These are phyloP conservation scores for Aspergillus sp. DNA, from an alignment of 2,329 filamentous ascomycete species.

Conservation along the genomic window DNA sequence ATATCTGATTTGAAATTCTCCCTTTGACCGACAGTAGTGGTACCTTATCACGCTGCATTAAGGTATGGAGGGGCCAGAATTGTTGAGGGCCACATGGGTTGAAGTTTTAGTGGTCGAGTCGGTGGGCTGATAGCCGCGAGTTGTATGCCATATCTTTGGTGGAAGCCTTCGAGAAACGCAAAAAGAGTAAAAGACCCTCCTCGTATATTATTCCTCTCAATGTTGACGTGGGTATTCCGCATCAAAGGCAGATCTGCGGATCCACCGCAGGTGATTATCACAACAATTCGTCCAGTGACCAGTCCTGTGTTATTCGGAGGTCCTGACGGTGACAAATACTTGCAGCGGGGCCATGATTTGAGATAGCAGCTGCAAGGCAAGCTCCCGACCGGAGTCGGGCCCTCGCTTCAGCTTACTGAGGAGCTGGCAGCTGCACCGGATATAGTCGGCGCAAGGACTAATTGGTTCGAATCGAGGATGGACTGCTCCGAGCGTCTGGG, in stretches of 20 bases:
- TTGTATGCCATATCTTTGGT: not conserved
- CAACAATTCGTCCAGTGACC: not conserved
- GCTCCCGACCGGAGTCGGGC: conserved; percentile 5
- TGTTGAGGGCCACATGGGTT: not conserved
- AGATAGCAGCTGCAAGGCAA: conserved; percentile 7
- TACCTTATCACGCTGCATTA: not conserved
- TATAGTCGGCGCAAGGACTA: not conserved
- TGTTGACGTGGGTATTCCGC: not conserved
- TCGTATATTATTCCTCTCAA: not conserved
- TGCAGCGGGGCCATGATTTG: conserved; percentile 7
- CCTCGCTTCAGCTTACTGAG: not conserved
- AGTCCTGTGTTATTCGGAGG: not conserved
- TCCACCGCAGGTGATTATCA: conserved; percentile 2
- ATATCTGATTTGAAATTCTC: conserved; percentile 1
- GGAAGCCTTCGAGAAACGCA: not conserved
- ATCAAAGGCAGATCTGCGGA: conserved; percentile 1
- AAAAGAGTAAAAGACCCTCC: not conserved
- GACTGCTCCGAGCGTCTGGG: not conserved
- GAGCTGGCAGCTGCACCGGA: not conserved
- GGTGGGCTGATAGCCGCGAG: not conserved
- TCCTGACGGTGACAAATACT: conserved; percentile 14
- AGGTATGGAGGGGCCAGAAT: not conserved
- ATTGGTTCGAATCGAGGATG: not conserved
- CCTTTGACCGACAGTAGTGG: not conserved
- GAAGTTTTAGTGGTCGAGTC: not conserved